Evolutionary conservation across 163 green algal genomes (phyloP), one percentile per base, ranked within the genome.

Genomic region (Botryococcus braunii): DNA sequence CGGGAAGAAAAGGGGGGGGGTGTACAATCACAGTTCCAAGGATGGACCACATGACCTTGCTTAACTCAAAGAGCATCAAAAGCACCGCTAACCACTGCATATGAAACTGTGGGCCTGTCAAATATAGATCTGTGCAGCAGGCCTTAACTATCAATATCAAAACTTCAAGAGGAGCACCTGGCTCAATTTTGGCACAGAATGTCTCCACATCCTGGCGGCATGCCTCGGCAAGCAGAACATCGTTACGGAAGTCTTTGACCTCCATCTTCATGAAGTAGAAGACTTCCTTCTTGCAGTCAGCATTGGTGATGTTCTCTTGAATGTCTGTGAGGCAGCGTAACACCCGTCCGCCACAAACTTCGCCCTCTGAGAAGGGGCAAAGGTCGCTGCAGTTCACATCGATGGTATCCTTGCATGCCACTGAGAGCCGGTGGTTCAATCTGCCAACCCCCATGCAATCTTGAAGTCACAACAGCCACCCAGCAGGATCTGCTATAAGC

Each of bases 241-340:
- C 79, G 1, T 70, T 72, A 0, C 66, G 65, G 75, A 83, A 89
- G 62, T 89, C 77, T 17, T 32, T 38, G 41, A 89, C 82, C 79
- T 95, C 82, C 81, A 89, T 89, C 77, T 92, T 90, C 58, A 89
- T 62, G 23, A 91, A 88, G 71, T 89, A 88, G 61, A 85, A 82
- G 40, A 95, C 83, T 77, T 96, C 89, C 41, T 88, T 78, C 56
- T 80, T 74, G 83, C 90, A 96, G 3, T 71, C 71, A n/a, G 85
- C 74, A 3, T 65, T 73, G 27, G 75, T 84, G 65, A 96, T 82
- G 37, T 90, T 68, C 3, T 86, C 84, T 47, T 83, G 61, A 62
- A 88, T 86, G 58, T 93, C 83, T n/a, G 55, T 68, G 23, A 96
- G 80, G 79, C 90, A 96, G 31, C 78, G 72, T 69, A 95, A 79